Conservation (phyloP, 805 yeast species). For the Metschnikowia orientalis region DNA sequence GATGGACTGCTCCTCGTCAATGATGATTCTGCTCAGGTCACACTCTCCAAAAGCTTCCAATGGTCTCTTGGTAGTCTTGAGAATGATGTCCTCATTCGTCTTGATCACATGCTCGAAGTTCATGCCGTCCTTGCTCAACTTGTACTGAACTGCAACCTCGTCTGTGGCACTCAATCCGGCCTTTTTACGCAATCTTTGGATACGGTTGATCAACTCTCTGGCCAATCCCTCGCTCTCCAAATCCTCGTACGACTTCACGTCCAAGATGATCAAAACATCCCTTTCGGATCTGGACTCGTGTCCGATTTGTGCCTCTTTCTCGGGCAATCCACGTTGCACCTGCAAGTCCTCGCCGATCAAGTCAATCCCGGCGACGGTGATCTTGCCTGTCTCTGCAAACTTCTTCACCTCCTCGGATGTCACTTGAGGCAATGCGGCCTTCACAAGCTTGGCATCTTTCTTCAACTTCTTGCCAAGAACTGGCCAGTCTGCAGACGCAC, state of each 20-base stretch:
- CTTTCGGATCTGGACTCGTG: slow-evolving; percentile 84
- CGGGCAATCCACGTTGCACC: slow-evolving; percentile 86
- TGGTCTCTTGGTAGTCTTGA: slow-evolving; percentile 72
- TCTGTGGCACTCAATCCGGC: slow-evolving; percentile 93
- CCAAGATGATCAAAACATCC: slow-evolving; percentile 86
- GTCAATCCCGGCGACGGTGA: slow-evolving; percentile 85
- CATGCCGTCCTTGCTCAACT: slow-evolving; percentile 61
- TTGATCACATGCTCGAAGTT: slow-evolving; percentile 57
- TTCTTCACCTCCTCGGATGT: slow-evolving; percentile 78
- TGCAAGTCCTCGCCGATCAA: slow-evolving; percentile 84
- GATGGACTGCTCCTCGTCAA: slow-evolving; percentile 79
- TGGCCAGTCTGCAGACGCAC: slow-evolving; percentile 98
- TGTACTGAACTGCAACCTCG: slow-evolving; percentile 84
- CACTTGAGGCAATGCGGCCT: slow-evolving; percentile 83
- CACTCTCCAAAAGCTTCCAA: slow-evolving; percentile 46
- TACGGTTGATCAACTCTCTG: slow-evolving; percentile 93
- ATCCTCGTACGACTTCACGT: slow-evolving; percentile 81
- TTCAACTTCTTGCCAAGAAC: slow-evolving; percentile 95
- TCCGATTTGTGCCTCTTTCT: slow-evolving; percentile 56
- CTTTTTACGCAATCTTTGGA: slow-evolving; percentile 96
- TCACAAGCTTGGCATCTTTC: slow-evolving; percentile 89
- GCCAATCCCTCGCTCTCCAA: slow-evolving; percentile 92
- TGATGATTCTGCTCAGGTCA: slow-evolving; percentile 39
- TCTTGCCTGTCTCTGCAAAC: slow-evolving; percentile 66
- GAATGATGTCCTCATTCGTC: slow-evolving; percentile 62